Evolutionary conservation across 345 rosid genomes (phyloP), one percentile per base, ranked within the genome.

Genomic region (Atalantia buxifolia): DNA sequence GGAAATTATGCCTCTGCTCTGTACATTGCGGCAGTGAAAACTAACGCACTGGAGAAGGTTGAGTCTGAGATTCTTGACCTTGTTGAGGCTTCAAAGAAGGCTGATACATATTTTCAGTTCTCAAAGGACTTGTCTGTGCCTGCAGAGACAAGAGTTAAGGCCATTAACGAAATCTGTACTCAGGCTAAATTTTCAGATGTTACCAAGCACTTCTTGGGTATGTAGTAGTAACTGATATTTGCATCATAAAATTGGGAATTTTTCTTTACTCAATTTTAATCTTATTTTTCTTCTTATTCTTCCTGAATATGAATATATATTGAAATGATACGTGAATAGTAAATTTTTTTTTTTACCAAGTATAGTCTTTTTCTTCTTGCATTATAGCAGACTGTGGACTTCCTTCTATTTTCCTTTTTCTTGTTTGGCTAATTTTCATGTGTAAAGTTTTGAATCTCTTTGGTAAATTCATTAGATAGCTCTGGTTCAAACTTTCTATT

Each of bases 1-100:
- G 99, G 98, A 18, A 96, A 92, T 86, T 96, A 92, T 89, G 97
- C 99, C 55, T 86, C 97, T 16, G 94, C 97, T 78, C 75, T 96
- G 45, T 96, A 85, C 86, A 19, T 90, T 27, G 90, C 92, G 60
- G 90, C 97, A 53, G 95, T 84, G 80, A 91, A 88, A 78, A 75
- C 87, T 27, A 94, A 91, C 79, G 72, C 81, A 36, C 74, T 96
- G 83, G 94, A 96, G 65, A 90, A 86, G 82, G 92, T 96, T 71
- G 97, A 92, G 83, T 24, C 92, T 4, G 98, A 96, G 66, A 82
- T 96, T 77, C 81, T 88, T 71, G 91, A 84, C 76, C 82, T 96
- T 82, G 83, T 85, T 25, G 93, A 83, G 84, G 95, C 97, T 80
- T 81, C 84, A 67, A 90, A 90, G 82, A 88, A 75, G 30, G 89